Base-by-base conservation (phyloP, 2,329 filamentous ascomycete genomes). In the Byssoonygena ceratinophila region DNA sequence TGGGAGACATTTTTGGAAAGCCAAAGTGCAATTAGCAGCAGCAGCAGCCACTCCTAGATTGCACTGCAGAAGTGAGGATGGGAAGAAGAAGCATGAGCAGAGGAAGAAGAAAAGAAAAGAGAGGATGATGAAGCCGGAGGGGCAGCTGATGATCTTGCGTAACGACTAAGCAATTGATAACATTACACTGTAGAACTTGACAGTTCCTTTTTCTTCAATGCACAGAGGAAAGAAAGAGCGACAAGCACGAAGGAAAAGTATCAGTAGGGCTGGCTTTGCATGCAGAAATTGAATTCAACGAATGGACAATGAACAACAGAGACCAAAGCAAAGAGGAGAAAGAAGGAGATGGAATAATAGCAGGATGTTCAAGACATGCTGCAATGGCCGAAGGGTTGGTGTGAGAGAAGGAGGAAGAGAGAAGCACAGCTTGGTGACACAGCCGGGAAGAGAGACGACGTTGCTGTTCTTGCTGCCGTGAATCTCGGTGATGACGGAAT, bases 401-500 rank as follows among this genome's bases (percentile, higher is more conserved):
- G 27, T 9, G 27, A 29, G 27, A 40, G 8, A 16, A 12, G 20
- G 8, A 22, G 37, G 20, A 23, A 23, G 18, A 20, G 36, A 6
- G 5, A 39, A 9, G 16, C 4, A 39, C 5, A 40, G 36, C 31
- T 49, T 11, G 23, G 4, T 7, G 31, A 49, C 23, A 41, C 22
- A 20, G 25, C 46, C 3, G 32, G 8, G 18, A n/a, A n/a, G 3
- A 3, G 12, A 34, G 12, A 11, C 12, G 46, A 29, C n/a, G 37
- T 40, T 11, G n/a, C 32, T 12, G 34, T 37, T 37, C 4, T 48
- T n/a, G n/a, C n/a, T n/a, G n/a, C n/a, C n/a, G n/a, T n/a, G 46
- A 40, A 31, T 49, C 40, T 49, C 31, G 22, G n/a, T 37, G 46
- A 49, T 49, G 46, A 49, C 46, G 46, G 40, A 49, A 49, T 23